Conservation (phyloP, 176 grass and related monocot genomes). For the Olyra latifolia region DNA sequence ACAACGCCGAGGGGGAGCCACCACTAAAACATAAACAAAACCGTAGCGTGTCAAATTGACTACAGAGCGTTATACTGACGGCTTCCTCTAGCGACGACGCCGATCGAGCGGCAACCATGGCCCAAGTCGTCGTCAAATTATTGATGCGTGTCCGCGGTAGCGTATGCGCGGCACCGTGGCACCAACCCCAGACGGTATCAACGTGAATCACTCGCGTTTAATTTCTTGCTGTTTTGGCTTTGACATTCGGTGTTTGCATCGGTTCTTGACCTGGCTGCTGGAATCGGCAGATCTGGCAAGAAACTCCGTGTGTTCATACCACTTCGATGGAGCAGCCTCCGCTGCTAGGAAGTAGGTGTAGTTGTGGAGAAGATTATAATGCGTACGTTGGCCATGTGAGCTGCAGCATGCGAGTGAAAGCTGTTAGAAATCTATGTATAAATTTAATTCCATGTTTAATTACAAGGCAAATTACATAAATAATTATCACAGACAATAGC, state of each 20-base stretch:
- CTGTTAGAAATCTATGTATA: too few relatives aligned
- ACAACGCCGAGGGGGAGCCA: constrained; percentile 8
- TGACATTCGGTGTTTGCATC: neutral
- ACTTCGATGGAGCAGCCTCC: neutral
- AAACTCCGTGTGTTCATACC: constrained; percentile 35
- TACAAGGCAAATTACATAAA: too few relatives aligned
- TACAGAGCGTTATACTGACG: neutral
- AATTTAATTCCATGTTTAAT: too few relatives aligned
- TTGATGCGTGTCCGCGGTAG: constrained; percentile 15
- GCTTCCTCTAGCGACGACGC: neutral
- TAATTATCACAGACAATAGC: too few relatives aligned
- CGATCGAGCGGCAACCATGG: neutral
- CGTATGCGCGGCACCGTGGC: constrained; percentile 15
- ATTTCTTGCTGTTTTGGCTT: constrained; percentile 11
- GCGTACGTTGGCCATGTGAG: neutral
- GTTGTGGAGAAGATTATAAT: neutral
- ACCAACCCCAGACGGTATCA: neutral
- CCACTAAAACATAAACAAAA: constrained; percentile 25
- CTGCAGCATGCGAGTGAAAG: neutral
- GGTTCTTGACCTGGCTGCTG: constrained; percentile 1
- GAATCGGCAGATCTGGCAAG: constrained; percentile 1
- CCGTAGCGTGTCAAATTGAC: neutral
- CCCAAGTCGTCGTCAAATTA: constrained; percentile 37
- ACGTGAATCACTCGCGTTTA: constrained; percentile 3
- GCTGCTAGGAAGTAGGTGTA: neutral